Evolutionary conservation across 129 eudicot genomes (phyloP).

Genomic region (Smallanthus sonchifolius): DNA sequence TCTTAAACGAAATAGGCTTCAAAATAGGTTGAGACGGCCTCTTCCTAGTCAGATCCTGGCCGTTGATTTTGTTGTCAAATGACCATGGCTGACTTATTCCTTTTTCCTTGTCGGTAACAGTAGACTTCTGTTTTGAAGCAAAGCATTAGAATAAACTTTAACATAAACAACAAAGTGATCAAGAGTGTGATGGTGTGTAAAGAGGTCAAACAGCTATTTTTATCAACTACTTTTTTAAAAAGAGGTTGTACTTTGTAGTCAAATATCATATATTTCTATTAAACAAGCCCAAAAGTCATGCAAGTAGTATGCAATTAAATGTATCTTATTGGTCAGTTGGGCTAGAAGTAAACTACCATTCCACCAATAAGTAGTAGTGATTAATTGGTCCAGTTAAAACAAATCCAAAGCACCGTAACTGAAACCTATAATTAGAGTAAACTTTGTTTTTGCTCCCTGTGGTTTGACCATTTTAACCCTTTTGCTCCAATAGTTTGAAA

Average conservation of each 20-base stretch:
- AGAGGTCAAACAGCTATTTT: neutral
- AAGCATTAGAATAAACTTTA: neutral
- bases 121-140: conserved; percentile 31
- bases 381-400: neutral
- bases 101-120: conserved; percentile 16
- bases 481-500: too few relatives aligned
- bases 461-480: too few relatives aligned
- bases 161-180: neutral
- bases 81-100: conserved; percentile 32
- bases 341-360: neutral
- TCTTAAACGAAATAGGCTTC: conserved; percentile 52
- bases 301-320: neutral
- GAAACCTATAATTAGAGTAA: neutral
- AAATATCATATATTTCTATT: neutral
- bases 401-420: neutral
- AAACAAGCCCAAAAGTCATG: neutral
- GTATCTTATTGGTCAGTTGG: neutral
- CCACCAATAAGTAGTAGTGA: neutral
- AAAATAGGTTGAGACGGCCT: conserved; percentile 43
- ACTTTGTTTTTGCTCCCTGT: too few relatives aligned
- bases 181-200: neutral
- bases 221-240: neutral
- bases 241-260: neutral
- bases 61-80: conserved; percentile 29
- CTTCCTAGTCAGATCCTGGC: conserved; percentile 34